These are phyloP conservation scores for Monosporozyma servazzii DNA, from an alignment of 805 yeast species.

Conservation along the genomic window DNA sequence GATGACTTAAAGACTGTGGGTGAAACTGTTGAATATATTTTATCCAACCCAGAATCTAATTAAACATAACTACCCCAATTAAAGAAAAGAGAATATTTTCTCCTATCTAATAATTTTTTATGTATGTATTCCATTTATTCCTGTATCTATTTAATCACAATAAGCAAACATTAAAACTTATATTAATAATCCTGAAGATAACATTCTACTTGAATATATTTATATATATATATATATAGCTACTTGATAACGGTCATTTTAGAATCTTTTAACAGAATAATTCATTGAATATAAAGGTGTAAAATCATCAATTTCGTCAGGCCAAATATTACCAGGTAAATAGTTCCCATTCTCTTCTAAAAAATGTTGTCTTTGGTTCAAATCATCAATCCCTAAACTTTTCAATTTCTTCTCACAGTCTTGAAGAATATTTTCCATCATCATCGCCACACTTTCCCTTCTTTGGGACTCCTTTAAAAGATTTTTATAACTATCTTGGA, in stretches of 20 bases:
- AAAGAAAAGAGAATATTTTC: not conserved
- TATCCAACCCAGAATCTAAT: conserved; percentile 48
- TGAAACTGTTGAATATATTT: conserved; percentile 84
- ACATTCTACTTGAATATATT: too few relatives aligned
- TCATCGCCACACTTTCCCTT: conserved; percentile 34
- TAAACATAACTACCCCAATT: conserved; percentile 8
- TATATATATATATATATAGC: not conserved
- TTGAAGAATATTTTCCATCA: conserved; percentile 34
- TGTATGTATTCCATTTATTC: conserved; percentile 2
- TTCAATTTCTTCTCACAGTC: conserved; percentile 36
- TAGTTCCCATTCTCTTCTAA: conserved; percentile 41
- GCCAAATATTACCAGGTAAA: conserved; percentile 49
- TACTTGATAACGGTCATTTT: not conserved
- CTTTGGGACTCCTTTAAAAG: conserved; percentile 46
- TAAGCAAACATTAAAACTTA: not conserved
- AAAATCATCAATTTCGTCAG: conserved; percentile 31
- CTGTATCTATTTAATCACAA: conserved; percentile 1
- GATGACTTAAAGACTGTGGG: conserved; percentile 90
- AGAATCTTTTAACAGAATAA: conserved; percentile 10
- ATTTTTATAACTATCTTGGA: conserved; percentile 43
- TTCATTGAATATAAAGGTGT: conserved; percentile 22
- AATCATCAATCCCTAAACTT: conserved; percentile 37
- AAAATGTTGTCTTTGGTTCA: conserved; percentile 35
- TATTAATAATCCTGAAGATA: not conserved
- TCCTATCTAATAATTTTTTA: not conserved